A percentile compares a stretch with the other conserved stretches of the same genome.
Evolutionary conservation across 805 yeast genomes (phyloP).

Genomic region (Candida krabiensis): DNA sequence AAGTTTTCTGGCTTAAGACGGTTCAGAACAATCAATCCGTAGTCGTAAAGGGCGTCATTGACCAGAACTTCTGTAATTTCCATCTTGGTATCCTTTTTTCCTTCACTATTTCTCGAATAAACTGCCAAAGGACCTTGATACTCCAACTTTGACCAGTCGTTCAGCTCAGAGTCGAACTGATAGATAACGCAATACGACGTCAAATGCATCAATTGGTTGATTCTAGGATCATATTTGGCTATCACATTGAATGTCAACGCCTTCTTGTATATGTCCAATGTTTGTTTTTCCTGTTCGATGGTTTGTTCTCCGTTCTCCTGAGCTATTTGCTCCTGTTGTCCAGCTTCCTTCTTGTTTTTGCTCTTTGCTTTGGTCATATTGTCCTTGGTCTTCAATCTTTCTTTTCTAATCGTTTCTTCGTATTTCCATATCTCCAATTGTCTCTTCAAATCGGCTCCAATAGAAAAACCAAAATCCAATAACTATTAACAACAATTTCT

Average conservation of each 20-base stretch:
- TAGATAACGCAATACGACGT: slow-evolving; percentile 74
- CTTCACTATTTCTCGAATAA: slow-evolving; percentile 38
- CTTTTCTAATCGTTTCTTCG: too few relatives aligned
- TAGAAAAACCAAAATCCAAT: too few relatives aligned
- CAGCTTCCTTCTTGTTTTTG: slow-evolving; percentile 10
- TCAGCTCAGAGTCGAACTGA: slow-evolving; percentile 53
- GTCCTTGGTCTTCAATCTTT: too few relatives aligned
- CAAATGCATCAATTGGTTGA: slow-evolving; percentile 64
- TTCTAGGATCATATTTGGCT: slow-evolving; percentile 71
- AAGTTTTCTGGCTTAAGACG: slow-evolving; percentile 69
- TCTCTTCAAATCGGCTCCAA: too few relatives aligned
- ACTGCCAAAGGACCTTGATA: slow-evolving; percentile 70
- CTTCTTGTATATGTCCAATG: slow-evolving; percentile 62
- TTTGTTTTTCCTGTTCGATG: slow-evolving; percentile 40
- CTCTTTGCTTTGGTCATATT: slow-evolving; percentile 4
- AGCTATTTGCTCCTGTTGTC: slow-evolving; percentile 1
- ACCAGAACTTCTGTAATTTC: slow-evolving; percentile 33
- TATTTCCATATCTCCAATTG: too few relatives aligned
- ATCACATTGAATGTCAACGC: slow-evolving; percentile 76
- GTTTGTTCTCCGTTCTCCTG: slow-evolving; percentile 34
- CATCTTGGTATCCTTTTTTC: slow-evolving; percentile 5
- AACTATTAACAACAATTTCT: too few relatives aligned
- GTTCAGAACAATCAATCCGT: slow-evolving; percentile 70
- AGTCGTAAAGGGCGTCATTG: slow-evolving; percentile 46
- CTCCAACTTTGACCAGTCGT: slow-evolving; percentile 71